A percentile compares a stretch with the other conserved stretches of the same genome.
phyloP scores from a whole-genome alignment of 352 stramenopile species.

The Blastocystis sp. region DNA sequence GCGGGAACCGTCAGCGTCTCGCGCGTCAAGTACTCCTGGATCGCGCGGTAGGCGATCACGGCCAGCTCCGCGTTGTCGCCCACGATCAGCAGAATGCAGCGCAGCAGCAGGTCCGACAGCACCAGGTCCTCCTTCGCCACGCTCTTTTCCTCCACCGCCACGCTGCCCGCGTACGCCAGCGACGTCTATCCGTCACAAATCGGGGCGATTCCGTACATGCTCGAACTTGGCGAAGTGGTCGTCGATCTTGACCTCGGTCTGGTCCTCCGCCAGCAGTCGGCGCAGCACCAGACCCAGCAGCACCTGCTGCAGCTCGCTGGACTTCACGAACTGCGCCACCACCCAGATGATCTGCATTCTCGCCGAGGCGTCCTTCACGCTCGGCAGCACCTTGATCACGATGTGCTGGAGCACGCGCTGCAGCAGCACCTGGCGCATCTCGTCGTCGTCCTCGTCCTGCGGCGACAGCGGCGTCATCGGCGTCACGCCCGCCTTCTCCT shows the following conservation, averaged over 20 bases:
- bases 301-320: constrained; percentile 46
- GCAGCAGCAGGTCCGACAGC: constrained; percentile 65
- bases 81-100: constrained; percentile 68
- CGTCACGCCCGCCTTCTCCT: background rate
- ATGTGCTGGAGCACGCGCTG: constrained; percentile 60
- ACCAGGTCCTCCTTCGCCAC: constrained; percentile 23
- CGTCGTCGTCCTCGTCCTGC: constrained; percentile 21
- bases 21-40: constrained; percentile 65
- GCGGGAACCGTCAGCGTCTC: background rate
- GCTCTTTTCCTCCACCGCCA: background rate
- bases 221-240: constrained; percentile 27
- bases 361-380: constrained; percentile 6
- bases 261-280: background rate
- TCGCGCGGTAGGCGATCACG: constrained; percentile 55
- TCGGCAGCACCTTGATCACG: constrained; percentile 55
- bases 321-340: constrained; percentile 55
- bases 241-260: background rate
- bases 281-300: constrained; percentile 56
- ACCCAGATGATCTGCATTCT: constrained; percentile 68
- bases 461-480: background rate
- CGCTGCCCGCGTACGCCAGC: constrained; percentile 49
- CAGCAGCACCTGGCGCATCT: constrained; percentile 3
- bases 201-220: constrained; percentile 21
- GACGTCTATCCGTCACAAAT: constrained; percentile 41
- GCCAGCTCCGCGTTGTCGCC: constrained; percentile 66